Base-by-base conservation (phyloP, 2,329 filamentous ascomycete genomes). In the Colletotrichum incanum region DNA sequence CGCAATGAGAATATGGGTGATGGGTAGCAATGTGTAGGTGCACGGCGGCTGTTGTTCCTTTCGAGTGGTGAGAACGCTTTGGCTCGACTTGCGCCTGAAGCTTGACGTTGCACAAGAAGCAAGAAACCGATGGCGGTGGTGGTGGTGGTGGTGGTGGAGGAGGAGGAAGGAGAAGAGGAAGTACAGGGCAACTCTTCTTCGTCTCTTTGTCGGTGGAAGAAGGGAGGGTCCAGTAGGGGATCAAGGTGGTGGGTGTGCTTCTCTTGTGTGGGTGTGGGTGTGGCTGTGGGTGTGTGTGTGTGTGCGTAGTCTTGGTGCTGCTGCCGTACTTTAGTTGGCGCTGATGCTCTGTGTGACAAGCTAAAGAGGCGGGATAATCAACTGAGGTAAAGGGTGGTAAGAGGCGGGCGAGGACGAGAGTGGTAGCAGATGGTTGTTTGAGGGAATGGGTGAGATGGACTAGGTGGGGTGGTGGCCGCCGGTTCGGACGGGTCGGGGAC, bases 401-500 rank as follows among this genome's bases (percentile, higher is more conserved):
- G n/a, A 23, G 14, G 14, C 7, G 26, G 23, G 34, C 23, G 37
- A n/a, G 31, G 12, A 37, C 18, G 31, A 50, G 47, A 63, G 11
- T 11, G 41, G 55, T 18, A 60, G 41, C 2, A 45, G 26, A 18
- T n/a, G 18, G 18, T 31, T 16, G 39, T 45, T 39, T 26, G 45
- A 37, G 56, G 43, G 26, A 16, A 43, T 54, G 56, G 18, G 37
- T 43, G 41, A 26, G 61, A 45, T 12, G 45, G 45, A 31, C 26
- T 28, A 52, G 45, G 23, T 43, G 41, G n/a, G 20, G 34, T 20
- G 28, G 45, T 61, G 39, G 55, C 26, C 47, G 67, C 47, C 31
- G 67, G 67, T 71, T 71, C 67, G 63, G 63, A 71, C 63, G 67
- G 55, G 45, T 71, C 67, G 63, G 67, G 45, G 63, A 60, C 49